These are phyloP conservation scores for Phytophthora ohioensis DNA, from an alignment of 352 stramenopile species.

Conservation along the genomic window DNA sequence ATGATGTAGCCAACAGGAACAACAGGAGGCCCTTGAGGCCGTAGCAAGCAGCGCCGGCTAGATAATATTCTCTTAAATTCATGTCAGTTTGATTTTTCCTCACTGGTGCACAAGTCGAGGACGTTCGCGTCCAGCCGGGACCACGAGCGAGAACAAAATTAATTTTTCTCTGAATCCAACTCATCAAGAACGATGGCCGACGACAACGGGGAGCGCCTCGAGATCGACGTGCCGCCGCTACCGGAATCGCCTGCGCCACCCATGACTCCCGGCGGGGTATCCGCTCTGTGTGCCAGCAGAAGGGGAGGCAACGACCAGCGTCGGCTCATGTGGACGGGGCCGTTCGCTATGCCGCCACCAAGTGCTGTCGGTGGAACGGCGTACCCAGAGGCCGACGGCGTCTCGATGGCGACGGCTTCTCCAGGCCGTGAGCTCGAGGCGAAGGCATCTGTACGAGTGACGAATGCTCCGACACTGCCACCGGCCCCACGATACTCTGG, in stretches of 20 bases:
- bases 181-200: not conserved
- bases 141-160: not conserved
- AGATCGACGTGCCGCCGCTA: not conserved
- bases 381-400: not conserved
- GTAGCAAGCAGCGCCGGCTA: too few species aligned
- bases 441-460: not conserved
- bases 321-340: not conserved
- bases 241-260: not conserved
- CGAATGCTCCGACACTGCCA: not conserved
- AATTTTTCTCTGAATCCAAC: not conserved
- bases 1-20: too few species aligned
- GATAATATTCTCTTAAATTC: too few species aligned
- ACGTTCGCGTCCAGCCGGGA: too few species aligned
- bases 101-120: too few species aligned
- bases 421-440: not conserved
- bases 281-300: not conserved
- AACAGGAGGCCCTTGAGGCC: too few species aligned
- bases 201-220: not conserved
- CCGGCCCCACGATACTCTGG: not conserved
- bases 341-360: not conserved
- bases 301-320: not conserved
- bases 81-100: too few species aligned
- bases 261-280: not conserved
- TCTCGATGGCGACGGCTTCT: not conserved
- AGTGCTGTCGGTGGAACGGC: not conserved